Conservation (phyloP, 2,329 filamentous ascomycete genomes). For the Calycina marina region DNA sequence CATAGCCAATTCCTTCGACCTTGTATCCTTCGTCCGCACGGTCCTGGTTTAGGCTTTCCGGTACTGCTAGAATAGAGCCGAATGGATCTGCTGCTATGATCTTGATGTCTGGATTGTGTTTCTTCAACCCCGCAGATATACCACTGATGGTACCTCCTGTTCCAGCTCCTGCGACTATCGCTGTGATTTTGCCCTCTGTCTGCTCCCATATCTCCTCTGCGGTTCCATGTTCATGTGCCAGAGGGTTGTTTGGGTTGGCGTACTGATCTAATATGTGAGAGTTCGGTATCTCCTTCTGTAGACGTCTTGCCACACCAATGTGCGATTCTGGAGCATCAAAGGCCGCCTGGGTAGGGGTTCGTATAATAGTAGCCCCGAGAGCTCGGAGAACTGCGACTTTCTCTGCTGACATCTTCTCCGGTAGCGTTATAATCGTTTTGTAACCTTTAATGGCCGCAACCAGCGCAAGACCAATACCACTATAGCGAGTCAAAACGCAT, state of each 20-base stretch:
- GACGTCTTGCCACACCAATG: slow-evolving; percentile 79
- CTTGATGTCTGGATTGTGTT: slow-evolving; percentile 75
- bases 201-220: slow-evolving; percentile 95
- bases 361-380: slow-evolving; percentile 91
- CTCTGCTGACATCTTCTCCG: slow-evolving; percentile 98
- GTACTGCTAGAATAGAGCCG: slow-evolving; percentile 80
- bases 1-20: slow-evolving; percentile 96
- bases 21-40: slow-evolving; percentile 80
- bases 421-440: slow-evolving; percentile 95
- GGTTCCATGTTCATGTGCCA: slow-evolving; percentile 86
- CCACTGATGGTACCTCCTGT: slow-evolving; percentile 94
- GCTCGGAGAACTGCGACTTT: slow-evolving; percentile 93
- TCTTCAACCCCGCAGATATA: slow-evolving; percentile 68
- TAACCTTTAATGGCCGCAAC: slow-evolving; percentile 95
- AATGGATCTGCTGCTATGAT: slow-evolving; percentile 86
- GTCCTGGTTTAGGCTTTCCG: slow-evolving; percentile 64
- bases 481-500: slow-evolving; percentile 21
- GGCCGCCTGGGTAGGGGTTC: slow-evolving; percentile 89
- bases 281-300: slow-evolving; percentile 93
- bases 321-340: slow-evolving; percentile 92
- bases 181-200: slow-evolving; percentile 67
- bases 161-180: slow-evolving; percentile 80
- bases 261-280: slow-evolving; percentile 97
- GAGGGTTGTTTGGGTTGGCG: slow-evolving; percentile 77
- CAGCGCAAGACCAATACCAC: slow-evolving; percentile 82